Evolutionary conservation across 192 early-diverging fungal genomes (phyloP).

Genomic region (Backusella parvicylindrica): DNA sequence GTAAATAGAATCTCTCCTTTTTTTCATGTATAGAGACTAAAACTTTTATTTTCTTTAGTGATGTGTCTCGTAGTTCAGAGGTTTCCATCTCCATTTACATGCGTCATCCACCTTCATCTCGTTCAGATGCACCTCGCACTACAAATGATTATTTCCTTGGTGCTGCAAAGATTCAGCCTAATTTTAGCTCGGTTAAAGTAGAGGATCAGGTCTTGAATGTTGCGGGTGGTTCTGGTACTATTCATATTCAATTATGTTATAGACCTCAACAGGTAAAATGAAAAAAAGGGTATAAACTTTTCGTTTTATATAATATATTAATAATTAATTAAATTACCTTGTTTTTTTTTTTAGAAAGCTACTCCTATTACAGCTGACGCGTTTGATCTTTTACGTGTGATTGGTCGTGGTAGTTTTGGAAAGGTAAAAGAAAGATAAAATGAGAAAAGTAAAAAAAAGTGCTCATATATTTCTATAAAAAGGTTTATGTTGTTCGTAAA

Average conservation of each 20-base stretch:
- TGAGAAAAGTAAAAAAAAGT: neutral
- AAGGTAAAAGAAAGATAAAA: conserved; percentile 61
- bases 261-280: conserved; percentile 57
- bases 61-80: conserved; percentile 59
- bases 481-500: conserved; percentile 91
- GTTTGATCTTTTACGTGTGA: conserved; percentile 92
- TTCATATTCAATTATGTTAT: conserved; percentile 72
- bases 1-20: too few species aligned
- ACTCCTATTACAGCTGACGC: conserved; percentile 80
- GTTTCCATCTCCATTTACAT: conserved; percentile 58
- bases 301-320: neutral
- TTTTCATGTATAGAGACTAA: too few species aligned
- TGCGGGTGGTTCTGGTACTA: conserved; percentile 59
- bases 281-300: neutral
- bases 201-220: conserved; percentile 30
- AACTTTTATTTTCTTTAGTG: conserved; percentile 37
- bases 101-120: conserved; percentile 43
- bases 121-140: conserved; percentile 35
- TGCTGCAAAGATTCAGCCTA: conserved; percentile 49
- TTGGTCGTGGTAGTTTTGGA: conserved; percentile 96
- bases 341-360: conserved; percentile 44
- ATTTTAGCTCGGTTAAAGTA: conserved; percentile 39
- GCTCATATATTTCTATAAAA: neutral
- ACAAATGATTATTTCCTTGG: conserved; percentile 56
- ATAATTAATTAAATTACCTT: neutral